A percentile compares a stretch with the other conserved stretches of the same genome.
phyloP scores from a whole-genome alignment of 169 alveolate species.

The Hammondia hammondi region DNA sequence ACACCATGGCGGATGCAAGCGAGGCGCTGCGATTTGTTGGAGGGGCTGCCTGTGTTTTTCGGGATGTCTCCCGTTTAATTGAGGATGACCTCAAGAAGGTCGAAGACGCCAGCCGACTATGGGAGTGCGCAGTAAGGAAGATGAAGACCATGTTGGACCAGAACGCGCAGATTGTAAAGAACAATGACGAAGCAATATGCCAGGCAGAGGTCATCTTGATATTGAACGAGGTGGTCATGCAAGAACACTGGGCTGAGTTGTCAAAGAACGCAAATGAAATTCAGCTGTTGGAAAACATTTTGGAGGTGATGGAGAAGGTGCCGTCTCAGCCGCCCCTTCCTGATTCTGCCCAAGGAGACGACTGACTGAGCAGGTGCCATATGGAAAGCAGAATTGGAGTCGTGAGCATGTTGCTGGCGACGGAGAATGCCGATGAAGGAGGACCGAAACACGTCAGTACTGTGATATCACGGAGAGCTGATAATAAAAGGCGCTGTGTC shows the following conservation, averaged over 20 bases:
- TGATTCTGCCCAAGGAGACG: no score
- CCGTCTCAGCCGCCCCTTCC: background rate
- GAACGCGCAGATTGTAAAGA: background rate
- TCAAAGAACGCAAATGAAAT: background rate
- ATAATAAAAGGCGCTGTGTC: no score
- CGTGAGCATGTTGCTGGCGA: no score
- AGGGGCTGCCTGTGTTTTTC: constrained; percentile 11
- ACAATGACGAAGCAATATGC: background rate
- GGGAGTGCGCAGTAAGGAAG: background rate
- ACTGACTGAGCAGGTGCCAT: no score
- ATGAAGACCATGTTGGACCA: background rate
- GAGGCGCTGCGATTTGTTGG: constrained; percentile 1
- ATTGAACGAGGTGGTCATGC: background rate
- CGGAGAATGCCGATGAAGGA: no score
- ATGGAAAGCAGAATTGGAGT: no score
- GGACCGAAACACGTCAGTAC: no score
- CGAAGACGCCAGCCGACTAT: background rate
- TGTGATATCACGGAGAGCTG: no score
- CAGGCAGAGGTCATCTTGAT: background rate
- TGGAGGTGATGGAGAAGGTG: background rate
- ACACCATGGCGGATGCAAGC: background rate
- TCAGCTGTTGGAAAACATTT: background rate
- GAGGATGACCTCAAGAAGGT: background rate
- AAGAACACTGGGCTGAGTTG: background rate
- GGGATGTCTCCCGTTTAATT: background rate